Evolutionary conservation across 495 filamentous ascomycete species (phyloP).

Genomic region (Choiromyces venosus): DNA sequence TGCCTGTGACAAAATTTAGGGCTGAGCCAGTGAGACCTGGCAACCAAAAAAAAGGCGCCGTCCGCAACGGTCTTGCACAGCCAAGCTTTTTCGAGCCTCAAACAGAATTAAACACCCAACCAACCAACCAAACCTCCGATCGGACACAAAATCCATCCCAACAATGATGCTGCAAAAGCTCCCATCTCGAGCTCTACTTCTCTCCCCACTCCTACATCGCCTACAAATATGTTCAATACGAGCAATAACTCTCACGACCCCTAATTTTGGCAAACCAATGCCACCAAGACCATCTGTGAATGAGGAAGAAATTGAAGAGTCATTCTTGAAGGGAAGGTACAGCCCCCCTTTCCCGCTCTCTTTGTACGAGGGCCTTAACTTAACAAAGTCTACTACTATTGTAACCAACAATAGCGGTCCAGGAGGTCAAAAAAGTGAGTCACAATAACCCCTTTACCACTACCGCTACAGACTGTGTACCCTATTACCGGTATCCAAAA

Average conservation of each 20-base stretch:
- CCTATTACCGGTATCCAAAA: background rate
- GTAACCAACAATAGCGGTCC: conserved; percentile 56
- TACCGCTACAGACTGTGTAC: background rate
- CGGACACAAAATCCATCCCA: background rate
- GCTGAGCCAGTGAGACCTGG: background rate
- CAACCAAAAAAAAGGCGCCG: background rate
- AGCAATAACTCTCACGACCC: background rate
- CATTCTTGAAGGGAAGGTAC: conserved; percentile 71
- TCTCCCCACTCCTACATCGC: background rate
- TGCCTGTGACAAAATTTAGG: background rate
- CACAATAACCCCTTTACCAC: conserved; percentile 35
- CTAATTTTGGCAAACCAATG: conserved; percentile 50
- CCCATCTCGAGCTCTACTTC: background rate
- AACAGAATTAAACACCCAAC: background rate
- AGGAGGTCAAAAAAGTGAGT: conserved; percentile 83
- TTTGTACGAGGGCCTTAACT: background rate
- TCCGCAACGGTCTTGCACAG: background rate
- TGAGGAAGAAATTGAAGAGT: conserved; percentile 72
- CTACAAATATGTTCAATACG: background rate
- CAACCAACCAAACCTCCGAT: background rate
- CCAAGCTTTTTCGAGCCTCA: conserved; percentile 4
- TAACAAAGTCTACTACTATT: background rate
- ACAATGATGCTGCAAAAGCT: background rate
- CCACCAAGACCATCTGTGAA: conserved; percentile 68
- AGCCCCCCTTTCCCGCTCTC: background rate